Percentiles rank a stretch among this genome's conserved stretches.
phyloP scores from a whole-genome alignment of 441 rosid genomes.

The Populus trichocarpa region DNA sequence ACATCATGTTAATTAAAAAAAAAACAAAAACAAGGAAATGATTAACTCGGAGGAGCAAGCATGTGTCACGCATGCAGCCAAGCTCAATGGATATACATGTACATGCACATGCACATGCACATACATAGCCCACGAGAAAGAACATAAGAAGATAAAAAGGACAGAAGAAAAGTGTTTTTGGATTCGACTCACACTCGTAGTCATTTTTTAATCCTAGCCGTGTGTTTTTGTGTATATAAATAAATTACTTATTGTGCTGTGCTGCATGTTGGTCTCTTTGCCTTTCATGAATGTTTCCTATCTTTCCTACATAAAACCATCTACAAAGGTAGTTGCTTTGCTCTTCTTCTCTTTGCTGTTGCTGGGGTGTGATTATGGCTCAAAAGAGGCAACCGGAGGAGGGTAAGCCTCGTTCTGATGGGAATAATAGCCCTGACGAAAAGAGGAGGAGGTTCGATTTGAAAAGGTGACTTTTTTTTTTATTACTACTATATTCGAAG shows the following conservation, averaged over 20 bases:
- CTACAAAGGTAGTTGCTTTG: background rate
- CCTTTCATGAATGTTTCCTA: background rate
- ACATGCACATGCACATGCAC: too few relatives aligned
- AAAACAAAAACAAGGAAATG: too few relatives aligned
- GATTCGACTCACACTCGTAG: background rate
- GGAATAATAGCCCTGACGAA: slow-evolving; percentile 39
- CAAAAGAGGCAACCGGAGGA: slow-evolving; percentile 82
- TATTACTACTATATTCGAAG: background rate
- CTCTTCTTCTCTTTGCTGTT: slow-evolving; percentile 3
- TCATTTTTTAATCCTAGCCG: background rate
- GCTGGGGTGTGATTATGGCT: slow-evolving; percentile 43
- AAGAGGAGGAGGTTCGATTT: slow-evolving; percentile 59
- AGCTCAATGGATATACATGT: too few relatives aligned
- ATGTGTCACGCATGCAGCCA: too few relatives aligned
- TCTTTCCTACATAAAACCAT: slow-evolving; percentile 6
- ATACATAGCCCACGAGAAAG: background rate
- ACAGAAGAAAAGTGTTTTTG: background rate
- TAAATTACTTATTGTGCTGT: background rate
- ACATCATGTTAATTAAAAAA: too few relatives aligned
- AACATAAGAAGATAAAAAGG: too few relatives aligned
- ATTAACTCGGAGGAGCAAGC: too few relatives aligned
- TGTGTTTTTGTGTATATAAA: background rate
- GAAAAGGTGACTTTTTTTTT: slow-evolving; percentile 36
- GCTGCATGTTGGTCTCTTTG: slow-evolving; percentile 31
- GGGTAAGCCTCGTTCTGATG: slow-evolving; percentile 46